Percentiles rank a stretch among this genome's conserved stretches.
Conservation (phyloP, 495 filamentous ascomycete genomes). For the Tuber magnatum region DNA sequence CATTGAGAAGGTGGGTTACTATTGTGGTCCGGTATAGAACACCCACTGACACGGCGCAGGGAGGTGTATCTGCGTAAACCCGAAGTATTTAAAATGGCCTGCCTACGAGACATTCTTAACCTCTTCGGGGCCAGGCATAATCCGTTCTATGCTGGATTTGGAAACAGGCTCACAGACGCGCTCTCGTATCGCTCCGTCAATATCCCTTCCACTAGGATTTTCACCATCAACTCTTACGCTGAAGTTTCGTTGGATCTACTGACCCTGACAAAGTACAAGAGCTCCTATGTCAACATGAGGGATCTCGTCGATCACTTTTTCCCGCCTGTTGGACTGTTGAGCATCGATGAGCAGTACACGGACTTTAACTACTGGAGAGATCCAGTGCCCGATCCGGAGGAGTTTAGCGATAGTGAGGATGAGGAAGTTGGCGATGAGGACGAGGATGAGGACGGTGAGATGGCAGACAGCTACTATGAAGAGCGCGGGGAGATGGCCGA, state of each 20-base stretch:
- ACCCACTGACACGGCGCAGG: slow-evolving; percentile 6
- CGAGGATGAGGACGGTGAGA: slow-evolving; percentile 45
- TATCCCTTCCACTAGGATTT: slow-evolving; percentile 86
- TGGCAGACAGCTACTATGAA: slow-evolving; percentile 47
- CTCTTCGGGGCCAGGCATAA: slow-evolving; percentile 72
- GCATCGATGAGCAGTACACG: slow-evolving; percentile 76
- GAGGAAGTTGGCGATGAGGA: slow-evolving; percentile 51
- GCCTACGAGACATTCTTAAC: slow-evolving; percentile 81
- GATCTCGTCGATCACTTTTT: slow-evolving; percentile 97
- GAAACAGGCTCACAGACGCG: slow-evolving; percentile 92
- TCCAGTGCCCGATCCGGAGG: slow-evolving; percentile 61
- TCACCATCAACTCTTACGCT: slow-evolving; percentile 97
- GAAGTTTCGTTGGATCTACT: slow-evolving; percentile 91
- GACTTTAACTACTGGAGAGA: slow-evolving; percentile 88
- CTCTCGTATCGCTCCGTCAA: slow-evolving; percentile 93
- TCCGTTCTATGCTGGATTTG: slow-evolving; percentile 95
- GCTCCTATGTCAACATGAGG: slow-evolving; percentile 92
- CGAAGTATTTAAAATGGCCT: slow-evolving; percentile 99
- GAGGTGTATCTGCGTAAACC: slow-evolving; percentile 96
- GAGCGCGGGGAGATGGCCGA: slow-evolving; percentile 44
- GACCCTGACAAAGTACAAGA: slow-evolving; percentile 88
- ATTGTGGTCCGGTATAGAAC: slow-evolving; percentile 1
- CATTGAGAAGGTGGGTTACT: slow-evolving; percentile 58
- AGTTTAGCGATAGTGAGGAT: slow-evolving; percentile 69
- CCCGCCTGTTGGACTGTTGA: slow-evolving; percentile 69